Base-by-base conservation (phyloP, 2,329 filamentous ascomycete species). In the Pseudogymnoascus sp. region DNA sequence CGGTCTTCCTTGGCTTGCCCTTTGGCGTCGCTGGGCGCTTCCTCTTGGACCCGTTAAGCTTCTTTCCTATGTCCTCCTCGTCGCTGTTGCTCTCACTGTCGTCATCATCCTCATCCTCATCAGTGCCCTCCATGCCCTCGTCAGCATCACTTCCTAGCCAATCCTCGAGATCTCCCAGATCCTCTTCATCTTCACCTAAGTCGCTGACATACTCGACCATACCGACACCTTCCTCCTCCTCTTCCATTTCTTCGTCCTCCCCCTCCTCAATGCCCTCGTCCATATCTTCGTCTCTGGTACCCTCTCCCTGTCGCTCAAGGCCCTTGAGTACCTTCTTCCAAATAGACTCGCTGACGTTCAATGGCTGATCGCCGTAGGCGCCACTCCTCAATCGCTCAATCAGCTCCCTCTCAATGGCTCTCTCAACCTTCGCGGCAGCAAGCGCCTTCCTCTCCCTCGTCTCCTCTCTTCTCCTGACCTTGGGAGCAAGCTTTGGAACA, bases 271-370 rank as follows among this genome's bases (percentile, higher is more conserved):
- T 84, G 8, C 92, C 92, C 67, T 92, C 85, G 71, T 96, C 92
- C 72, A 94, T 74, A 72, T 97, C 92, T 75, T 91, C 84, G 72
- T 96, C 92, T 59, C 90, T 80, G 64, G 83, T 79, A 45, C 88
- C 92, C 69, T 95, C 85, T 61, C 92, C 92, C 67, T 88, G 87
- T 67, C 88, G 82, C 80, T 99, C 94, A 74, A 99, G 80, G 3
- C 90, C 90, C 63, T 86, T 85, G 67, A 99, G 83, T 6, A 99
- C 94, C 81, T 92, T 95, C 82, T 95, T 95, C 94, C 94, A 99
- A 63, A 99, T 90, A 12, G 83, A 81, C 73, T 96, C 91, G 73
- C 95, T 94, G 58, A 96, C 92, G 71, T 99, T 99, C 65, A 99
- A 79, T 39, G 94, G 94, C 71, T 90, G 84, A 68, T 97, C 92